Evolutionary conservation across 805 yeast genomes (phyloP).

Genomic region (Barnettozyma vustinii): DNA sequence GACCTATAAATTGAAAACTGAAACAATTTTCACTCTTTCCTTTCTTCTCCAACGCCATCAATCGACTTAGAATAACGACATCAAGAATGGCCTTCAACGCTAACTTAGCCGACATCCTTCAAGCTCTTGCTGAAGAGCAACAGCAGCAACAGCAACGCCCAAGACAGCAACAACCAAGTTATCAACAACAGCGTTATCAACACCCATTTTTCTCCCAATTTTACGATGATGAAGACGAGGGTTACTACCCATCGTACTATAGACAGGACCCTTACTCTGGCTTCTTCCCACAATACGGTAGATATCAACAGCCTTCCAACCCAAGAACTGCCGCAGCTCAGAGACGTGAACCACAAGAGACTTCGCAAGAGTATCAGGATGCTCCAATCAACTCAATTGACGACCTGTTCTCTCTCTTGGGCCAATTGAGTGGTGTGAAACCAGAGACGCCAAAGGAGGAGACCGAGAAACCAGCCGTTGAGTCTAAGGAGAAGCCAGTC

Average conservation of each 20-base stretch:
- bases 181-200: conserved; percentile 2
- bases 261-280: conserved; percentile 9
- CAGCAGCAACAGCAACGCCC: conserved; percentile 8
- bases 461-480: not conserved
- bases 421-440: not conserved
- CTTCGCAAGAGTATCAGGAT: not conserved
- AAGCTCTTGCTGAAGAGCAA: conserved; percentile 15
- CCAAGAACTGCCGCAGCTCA: not conserved
- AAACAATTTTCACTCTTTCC: not conserved
- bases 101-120: conserved; percentile 20
- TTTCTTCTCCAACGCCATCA: not conserved
- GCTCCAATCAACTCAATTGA: not conserved
- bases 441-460: not conserved
- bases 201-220: conserved; percentile 2
- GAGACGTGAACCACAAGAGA: not conserved
- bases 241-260: conserved; percentile 8
- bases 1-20: not conserved
- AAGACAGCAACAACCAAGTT: not conserved
- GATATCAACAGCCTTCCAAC: not conserved
- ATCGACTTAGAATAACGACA: not conserved
- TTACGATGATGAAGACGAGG: conserved; percentile 10
- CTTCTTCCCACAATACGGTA: conserved; percentile 2
- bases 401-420: not conserved
- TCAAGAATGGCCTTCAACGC: conserved; percentile 14
- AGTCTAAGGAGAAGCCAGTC: not conserved